Evolutionary conservation across 352 stramenopile species (phyloP).

Genomic region (Phytopythium montanum): DNA sequence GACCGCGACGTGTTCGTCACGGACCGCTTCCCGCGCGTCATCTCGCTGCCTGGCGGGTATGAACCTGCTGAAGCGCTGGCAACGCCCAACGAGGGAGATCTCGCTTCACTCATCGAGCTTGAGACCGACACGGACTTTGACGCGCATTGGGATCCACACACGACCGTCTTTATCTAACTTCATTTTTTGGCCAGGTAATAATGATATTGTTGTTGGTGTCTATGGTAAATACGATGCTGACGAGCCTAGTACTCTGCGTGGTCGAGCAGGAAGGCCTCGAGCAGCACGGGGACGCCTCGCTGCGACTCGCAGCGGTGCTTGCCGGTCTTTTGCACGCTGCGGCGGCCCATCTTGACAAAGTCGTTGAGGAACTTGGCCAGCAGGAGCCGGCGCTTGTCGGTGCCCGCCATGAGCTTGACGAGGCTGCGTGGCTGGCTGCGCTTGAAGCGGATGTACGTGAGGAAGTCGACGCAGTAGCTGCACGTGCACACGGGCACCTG

Average conservation of each 20-base stretch:
- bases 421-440: conserved; percentile 27
- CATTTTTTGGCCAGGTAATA: conserved; percentile 14
- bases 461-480: conserved; percentile 33
- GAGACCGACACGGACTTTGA: conserved; percentile 32
- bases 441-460: conserved; percentile 41
- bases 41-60: conserved; percentile 52
- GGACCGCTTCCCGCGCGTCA: conserved; percentile 46
- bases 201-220: conserved; percentile 16
- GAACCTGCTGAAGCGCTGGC: conserved; percentile 24
- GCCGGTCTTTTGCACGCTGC: conserved; percentile 12
- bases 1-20: conserved; percentile 61
- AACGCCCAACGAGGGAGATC: conserved; percentile 14
- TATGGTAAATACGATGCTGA: not conserved
- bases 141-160: conserved; percentile 35
- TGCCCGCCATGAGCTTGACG: conserved; percentile 23
- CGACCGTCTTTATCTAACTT: conserved; percentile 23
- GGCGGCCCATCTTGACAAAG: conserved; percentile 32
- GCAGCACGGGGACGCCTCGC: conserved; percentile 27
- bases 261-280: conserved; percentile 38
- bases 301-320: conserved; percentile 33
- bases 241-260: conserved; percentile 19
- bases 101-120: conserved; percentile 15
- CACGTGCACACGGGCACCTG: conserved; percentile 31
- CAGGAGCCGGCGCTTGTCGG: conserved; percentile 26
- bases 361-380: conserved; percentile 32